phyloP scores from a whole-genome alignment of 208 protist species.

The Crithidia mellificae region DNA sequence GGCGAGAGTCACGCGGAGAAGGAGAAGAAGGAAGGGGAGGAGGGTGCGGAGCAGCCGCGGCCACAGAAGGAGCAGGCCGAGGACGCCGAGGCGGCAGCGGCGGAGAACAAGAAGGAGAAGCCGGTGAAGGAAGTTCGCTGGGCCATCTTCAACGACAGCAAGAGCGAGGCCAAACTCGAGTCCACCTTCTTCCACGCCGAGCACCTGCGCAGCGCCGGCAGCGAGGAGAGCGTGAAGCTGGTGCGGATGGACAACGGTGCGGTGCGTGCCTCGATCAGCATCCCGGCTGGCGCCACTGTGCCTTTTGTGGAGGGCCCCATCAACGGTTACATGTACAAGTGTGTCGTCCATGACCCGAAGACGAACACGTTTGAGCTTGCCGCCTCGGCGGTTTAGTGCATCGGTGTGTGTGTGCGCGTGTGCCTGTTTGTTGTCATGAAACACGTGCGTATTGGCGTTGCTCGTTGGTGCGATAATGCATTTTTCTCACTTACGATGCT shows the following conservation, averaged over 20 bases:
- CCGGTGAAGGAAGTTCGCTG: conserved; percentile 29
- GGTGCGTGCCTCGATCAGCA: conserved; percentile 19
- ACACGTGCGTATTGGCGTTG: too few species aligned
- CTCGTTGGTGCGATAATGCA: too few species aligned
- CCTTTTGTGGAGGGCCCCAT: conserved; percentile 39
- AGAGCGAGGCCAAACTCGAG: conserved; percentile 37
- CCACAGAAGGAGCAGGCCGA: conserved; percentile 1
- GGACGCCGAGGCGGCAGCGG: background rate
- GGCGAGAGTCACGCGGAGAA: background rate
- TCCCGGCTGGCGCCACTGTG: conserved; percentile 31
- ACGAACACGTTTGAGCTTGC: conserved; percentile 29
- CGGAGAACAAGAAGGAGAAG: conserved; percentile 1
- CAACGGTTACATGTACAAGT: conserved; percentile 50
- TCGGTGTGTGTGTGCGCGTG: conserved; percentile 2
- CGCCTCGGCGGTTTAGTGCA: background rate
- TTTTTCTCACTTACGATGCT: too few species aligned
- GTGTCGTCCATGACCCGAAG: conserved; percentile 29
- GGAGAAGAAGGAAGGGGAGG: conserved; percentile 2
- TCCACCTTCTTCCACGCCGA: conserved; percentile 43
- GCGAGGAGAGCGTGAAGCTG: conserved; percentile 9
- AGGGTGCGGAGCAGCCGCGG: background rate
- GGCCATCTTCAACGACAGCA: conserved; percentile 50
- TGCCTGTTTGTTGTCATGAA: background rate
- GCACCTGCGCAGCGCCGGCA: conserved; percentile 17
- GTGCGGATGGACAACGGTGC: conserved; percentile 11